These are phyloP conservation scores for Stachybotrys chartarum DNA, from an alignment of 2,329 filamentous ascomycete species.

Conservation along the genomic window DNA sequence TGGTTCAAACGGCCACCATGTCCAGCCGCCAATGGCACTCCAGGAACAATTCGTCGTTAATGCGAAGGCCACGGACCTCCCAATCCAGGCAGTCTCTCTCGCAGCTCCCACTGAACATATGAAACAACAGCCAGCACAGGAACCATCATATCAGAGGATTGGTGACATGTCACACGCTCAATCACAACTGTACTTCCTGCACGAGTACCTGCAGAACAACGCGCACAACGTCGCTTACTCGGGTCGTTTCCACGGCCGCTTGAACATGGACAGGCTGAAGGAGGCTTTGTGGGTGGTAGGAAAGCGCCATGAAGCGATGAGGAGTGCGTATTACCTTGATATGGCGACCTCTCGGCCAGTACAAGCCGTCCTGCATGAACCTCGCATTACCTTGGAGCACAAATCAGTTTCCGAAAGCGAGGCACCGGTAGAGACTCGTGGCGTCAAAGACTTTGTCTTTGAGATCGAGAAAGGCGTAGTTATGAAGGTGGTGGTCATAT, in stretches of 20 bases:
- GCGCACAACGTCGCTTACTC: neutral
- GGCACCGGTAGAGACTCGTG: neutral
- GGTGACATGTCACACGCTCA: neutral
- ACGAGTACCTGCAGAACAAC: neutral
- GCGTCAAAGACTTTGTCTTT: neutral
- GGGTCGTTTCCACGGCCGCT: neutral
- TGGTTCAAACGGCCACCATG: neutral
- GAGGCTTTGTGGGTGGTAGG: neutral
- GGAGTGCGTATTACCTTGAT: neutral
- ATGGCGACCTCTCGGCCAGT: neutral
- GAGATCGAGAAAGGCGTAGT: neutral
- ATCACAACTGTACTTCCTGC: neutral
- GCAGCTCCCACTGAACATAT: neutral
- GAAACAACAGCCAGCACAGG: neutral
- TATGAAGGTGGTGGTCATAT: neutral
- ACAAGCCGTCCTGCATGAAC: neutral
- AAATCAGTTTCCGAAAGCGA: neutral
- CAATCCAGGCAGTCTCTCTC: no score
- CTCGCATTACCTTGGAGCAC: neutral
- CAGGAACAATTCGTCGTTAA: no score
- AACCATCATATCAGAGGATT: neutral
- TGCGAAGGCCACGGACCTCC: no score
- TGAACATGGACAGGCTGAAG: neutral
- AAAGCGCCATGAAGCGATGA: neutral
- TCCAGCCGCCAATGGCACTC: neutral